Evolutionary conservation across 2,329 filamentous ascomycete genomes (phyloP), one percentile per base, ranked within the genome.

Genomic region (Eutypella sp.): DNA sequence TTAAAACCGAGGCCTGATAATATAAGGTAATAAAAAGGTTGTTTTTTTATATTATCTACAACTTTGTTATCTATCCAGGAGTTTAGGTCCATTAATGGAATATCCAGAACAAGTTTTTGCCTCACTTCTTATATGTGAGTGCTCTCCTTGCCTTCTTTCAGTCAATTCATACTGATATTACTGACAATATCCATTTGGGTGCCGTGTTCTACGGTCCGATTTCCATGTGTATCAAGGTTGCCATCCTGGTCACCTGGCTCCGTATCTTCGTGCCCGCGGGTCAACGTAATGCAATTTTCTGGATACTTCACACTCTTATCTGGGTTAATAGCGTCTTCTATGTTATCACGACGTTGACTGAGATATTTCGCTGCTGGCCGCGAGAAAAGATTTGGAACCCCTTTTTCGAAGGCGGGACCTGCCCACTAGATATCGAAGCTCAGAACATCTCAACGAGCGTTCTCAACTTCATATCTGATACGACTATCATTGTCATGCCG

Each of bases 381-480:
- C 16, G 13, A 15, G n/a, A 40, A n/a, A 40, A 40, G 38, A 40
- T 40, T 6, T 40, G 38, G 38, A 22, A 40, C 16, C 38, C 38
- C 8, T 22, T 11, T 13, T 40, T 40, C 22, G 38, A 49, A 19
- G 47, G 49, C 6, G 42, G 46, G 7, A 42, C 9, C 24, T 53
- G 51, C 41, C 42, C 42, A 22, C 47, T 53, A 22, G 45, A 53
- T 34, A 47, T 48, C n/a, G 27, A 39, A 6, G 49, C 44, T 11
- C 49, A 52, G 10, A 53, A 52, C 25, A 4, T 47, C 7, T 42
- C 49, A 15, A 50, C 51, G 8, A 47, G 48, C 33, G 39, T 53
- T 20, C 51, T 53, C 45, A 53, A 53, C 39, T 45, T 53, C 18
- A 13, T 53, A 11, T 53, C 51, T 6, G 49, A 53, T 29, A 42